Evolutionary conservation across 805 yeast genomes (phyloP), one percentile per base, ranked within the genome.

Genomic region (Lipomyces spencermartinsiae): DNA sequence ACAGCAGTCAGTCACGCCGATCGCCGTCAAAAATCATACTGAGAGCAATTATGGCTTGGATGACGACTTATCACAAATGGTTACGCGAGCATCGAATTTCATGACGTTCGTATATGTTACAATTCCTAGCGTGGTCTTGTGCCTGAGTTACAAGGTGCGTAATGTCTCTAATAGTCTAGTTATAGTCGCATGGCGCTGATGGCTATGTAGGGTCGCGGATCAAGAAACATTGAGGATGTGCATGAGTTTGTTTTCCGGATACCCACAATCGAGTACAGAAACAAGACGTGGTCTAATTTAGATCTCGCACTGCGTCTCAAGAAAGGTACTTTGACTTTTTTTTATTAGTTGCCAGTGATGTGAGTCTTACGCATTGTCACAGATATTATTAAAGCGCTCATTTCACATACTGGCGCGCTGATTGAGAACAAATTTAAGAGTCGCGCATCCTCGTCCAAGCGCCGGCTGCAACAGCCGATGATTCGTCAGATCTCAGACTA

Each of bases 391-490:
- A 77, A 76, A 70, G 75, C 80, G 1, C 73, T 82, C 55, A 71
- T 81, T 43, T 76, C 76, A n/a, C 83, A 82, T 66, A 84, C 93
- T 0, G 97, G 97, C 2, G 87, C 89, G 66, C 85, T 94, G 61
- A 76, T 93, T 46, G 88, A 90, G n/a, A 92, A 92, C 76, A 92
- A 91, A 78, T 79, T 94, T 46, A 81, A 81, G 66, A 83, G 81
- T 71, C 62, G 67, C 19, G 61, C 61, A 10, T 67, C 63, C 65
- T 68, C 62, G 71, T 22, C 74, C 31, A 64, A 39, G 55, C 56
- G 62, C 29, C 39, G 57, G 33, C 59, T 33, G 8, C 60, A 55
- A 25, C 62, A 43, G 7, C 65, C 66, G 7, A 34, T 59, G n/a
- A 70, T 80, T 39, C 70, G 75, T 14, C 82, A 80, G 72, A 73